Evolutionary conservation across 2,329 filamentous ascomycete species (phyloP).

Genomic region (Fusarium sp.): DNA sequence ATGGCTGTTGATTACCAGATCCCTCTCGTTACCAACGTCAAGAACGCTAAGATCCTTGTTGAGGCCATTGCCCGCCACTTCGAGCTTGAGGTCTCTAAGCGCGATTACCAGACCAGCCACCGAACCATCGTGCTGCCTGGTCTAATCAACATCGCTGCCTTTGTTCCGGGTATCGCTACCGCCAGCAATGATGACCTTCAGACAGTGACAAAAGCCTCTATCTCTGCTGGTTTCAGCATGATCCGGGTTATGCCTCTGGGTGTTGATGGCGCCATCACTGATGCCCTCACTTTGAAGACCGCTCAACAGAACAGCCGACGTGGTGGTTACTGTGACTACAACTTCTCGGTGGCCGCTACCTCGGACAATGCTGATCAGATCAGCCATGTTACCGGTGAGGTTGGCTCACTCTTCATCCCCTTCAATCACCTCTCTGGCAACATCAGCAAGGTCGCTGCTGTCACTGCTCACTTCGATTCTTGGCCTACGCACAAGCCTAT

Average conservation of each 20-base stretch:
- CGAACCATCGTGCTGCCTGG: slow-evolving; percentile 77
- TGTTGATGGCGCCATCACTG: slow-evolving; percentile 75
- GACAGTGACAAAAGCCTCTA: slow-evolving; percentile 75
- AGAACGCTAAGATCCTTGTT: slow-evolving; percentile 97
- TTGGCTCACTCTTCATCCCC: slow-evolving; percentile 83
- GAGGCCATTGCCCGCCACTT: slow-evolving; percentile 93
- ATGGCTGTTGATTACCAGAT: slow-evolving; percentile 99
- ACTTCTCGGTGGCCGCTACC: slow-evolving; percentile 80
- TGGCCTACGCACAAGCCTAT: slow-evolving; percentile 84
- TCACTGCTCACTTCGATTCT: slow-evolving; percentile 79
- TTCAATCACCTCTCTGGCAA: slow-evolving; percentile 85
- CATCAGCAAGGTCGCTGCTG: slow-evolving; percentile 83
- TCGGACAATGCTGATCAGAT: slow-evolving; percentile 79
- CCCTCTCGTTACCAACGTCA: slow-evolving; percentile 96
- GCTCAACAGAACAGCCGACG: slow-evolving; percentile 76
- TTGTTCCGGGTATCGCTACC: slow-evolving; percentile 77
- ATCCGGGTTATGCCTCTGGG: slow-evolving; percentile 81
- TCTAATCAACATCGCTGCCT: slow-evolving; percentile 81
- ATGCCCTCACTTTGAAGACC: slow-evolving; percentile 74
- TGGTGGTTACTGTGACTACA: slow-evolving; percentile 79
- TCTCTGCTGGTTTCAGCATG: slow-evolving; percentile 82
- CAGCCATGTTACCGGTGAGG: slow-evolving; percentile 74
- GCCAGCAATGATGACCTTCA: slow-evolving; percentile 73
- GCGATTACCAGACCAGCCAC: slow-evolving; percentile 93
- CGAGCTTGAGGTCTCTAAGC: slow-evolving; percentile 80